These are phyloP conservation scores for Neurospora intermedia DNA, from an alignment of 495 filamentous ascomycete species.

Conservation along the genomic window DNA sequence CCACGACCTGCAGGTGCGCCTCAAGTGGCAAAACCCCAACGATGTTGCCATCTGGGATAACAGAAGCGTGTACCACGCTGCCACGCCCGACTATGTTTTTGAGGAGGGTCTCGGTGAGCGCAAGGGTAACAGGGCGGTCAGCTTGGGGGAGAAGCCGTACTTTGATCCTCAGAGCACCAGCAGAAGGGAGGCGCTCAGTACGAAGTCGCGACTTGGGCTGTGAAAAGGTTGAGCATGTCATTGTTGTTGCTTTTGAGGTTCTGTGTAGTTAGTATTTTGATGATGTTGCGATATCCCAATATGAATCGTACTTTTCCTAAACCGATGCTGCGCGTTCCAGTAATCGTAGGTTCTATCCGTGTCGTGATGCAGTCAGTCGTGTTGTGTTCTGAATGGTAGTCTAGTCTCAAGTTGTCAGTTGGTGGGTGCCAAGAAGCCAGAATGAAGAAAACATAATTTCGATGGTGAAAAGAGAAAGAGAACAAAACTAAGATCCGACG, in stretches of 20 bases:
- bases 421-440: no score
- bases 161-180: conserved; percentile 51
- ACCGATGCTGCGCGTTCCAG: neutral
- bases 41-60: conserved; percentile 78
- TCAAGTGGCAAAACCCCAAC: conserved; percentile 49
- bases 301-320: neutral
- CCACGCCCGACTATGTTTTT: conserved; percentile 55
- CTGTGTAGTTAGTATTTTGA: neutral
- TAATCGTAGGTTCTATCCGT: neutral
- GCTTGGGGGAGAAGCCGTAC: conserved; percentile 61
- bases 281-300: neutral
- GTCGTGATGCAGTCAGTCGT: neutral
- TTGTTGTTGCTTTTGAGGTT: neutral
- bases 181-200: conserved; percentile 43
- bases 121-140: conserved; percentile 51
- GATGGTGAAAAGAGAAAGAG: neutral
- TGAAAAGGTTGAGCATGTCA: neutral
- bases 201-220: neutral
- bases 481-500: neutral
- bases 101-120: conserved; percentile 47
- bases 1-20: conserved; percentile 70
- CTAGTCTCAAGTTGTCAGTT: no score
- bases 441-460: no score
- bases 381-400: neutral
- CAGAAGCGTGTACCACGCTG: conserved; percentile 55